Evolutionary conservation across 805 yeast species (phyloP), one percentile per base, ranked within the genome.

Genomic region (Kodamaea kaohsiungensis): DNA sequence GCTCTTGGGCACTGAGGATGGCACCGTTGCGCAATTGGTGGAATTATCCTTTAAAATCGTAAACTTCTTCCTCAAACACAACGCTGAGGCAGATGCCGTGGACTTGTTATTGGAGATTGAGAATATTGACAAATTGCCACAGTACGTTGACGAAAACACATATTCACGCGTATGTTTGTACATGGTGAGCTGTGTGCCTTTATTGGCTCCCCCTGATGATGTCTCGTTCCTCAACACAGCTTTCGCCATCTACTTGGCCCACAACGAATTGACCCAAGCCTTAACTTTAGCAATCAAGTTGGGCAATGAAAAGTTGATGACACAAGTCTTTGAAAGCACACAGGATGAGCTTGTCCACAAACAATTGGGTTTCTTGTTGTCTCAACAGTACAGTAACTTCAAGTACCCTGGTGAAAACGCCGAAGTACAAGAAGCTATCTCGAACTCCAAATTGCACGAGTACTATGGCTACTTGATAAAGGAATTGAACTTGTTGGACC

Each of bases 31-130:
- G 7, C 77, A 80, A 43, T 76, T 95, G 58, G 71, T 88, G 52
- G 77, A 81, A 47, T 79, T 95, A 60, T 82, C 96, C 6, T 72
- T 89, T 61, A 82, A 86, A 61, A 86, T 95, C 61, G 92, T 89
- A 40, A 97, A 97, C 39, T 88, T 86, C 65, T 93, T 95, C 75
- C 79, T 95, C 61, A 85, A 89, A 66, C 98, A 93, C 73, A 93
- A 95, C 67, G 98, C 97, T 43, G 99, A 95, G 72, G 97, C 97
- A 17, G 99, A 95, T 67, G 99, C 99, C 1, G 96, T 95, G 22
- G 99, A 95, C 72, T 76, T 95, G 61, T 79, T 95, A 59, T 78
- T 91, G 55, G 99, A 95, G 72, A 84, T 95, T 53, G 99, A 95
- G 72, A 78, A 85, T 52, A 88, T 95, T 61, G 96, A 89, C 63